Conservation (phyloP, 306 rosid species). For the Fragaria nilgerrensis region DNA sequence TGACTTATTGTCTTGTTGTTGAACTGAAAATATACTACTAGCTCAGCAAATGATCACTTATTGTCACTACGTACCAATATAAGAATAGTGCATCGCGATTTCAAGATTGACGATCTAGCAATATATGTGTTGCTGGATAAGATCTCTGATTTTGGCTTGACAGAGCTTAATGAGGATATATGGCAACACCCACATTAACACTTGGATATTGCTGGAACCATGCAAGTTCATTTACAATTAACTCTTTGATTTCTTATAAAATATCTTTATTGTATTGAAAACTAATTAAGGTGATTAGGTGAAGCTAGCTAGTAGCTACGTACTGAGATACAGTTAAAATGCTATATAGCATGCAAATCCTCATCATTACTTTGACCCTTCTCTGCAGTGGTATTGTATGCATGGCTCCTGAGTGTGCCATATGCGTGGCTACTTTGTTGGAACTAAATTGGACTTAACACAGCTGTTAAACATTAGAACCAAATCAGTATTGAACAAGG, state of each 20-base stretch:
- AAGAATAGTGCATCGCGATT: conserved; percentile 84
- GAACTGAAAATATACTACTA: too few relatives aligned
- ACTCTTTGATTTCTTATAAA: not conserved
- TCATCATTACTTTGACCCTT: too few relatives aligned
- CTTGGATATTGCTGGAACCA: conserved; percentile 81
- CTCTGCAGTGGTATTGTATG: too few relatives aligned
- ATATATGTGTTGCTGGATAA: conserved; percentile 74
- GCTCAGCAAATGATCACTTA: too few relatives aligned
- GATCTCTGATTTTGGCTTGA: conserved; percentile 96
- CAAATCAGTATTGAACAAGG: too few relatives aligned
- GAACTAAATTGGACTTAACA: too few relatives aligned
- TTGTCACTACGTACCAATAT: conserved; percentile 1
- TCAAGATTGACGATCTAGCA: conserved; percentile 64
- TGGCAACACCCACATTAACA: conserved; percentile 81
- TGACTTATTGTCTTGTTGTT: too few relatives aligned
- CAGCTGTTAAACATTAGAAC: too few relatives aligned
- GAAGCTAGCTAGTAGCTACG: not conserved
- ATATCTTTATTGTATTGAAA: not conserved
- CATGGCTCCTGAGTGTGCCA: too few relatives aligned
- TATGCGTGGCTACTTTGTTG: too few relatives aligned
- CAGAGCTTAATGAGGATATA: conserved; percentile 74
- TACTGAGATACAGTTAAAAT: too few relatives aligned
- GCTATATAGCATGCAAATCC: too few relatives aligned
- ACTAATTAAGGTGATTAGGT: not conserved
- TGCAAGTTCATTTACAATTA: conserved; percentile 48